A percentile compares a stretch with the other conserved stretches of the same genome.
These are phyloP conservation scores for Suillus americanus DNA, from an alignment of 768 basidiomycete genomes.

Conservation along the genomic window DNA sequence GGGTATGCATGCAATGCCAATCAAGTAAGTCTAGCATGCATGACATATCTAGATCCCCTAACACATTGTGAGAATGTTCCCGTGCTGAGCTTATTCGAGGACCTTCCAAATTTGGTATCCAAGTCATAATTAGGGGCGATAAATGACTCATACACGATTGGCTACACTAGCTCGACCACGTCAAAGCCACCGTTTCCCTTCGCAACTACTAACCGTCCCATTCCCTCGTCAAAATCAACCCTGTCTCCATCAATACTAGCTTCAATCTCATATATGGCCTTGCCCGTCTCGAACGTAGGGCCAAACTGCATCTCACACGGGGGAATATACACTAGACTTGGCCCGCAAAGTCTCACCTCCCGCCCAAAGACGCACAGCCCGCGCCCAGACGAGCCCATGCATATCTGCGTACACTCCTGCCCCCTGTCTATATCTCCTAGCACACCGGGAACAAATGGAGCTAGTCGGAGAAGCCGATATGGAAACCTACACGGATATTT, in stretches of 20 bases:
- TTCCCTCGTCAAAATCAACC: slow-evolving; percentile 32
- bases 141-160: neutral
- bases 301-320: slow-evolving; percentile 31
- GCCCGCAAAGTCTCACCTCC: slow-evolving; percentile 24
- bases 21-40: too few relatives aligned
- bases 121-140: neutral
- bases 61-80: neutral
- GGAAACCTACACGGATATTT: slow-evolving; percentile 13
- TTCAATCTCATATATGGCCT: slow-evolving; percentile 17
- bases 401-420: slow-evolving; percentile 17
- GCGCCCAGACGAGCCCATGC: slow-evolving; percentile 28
- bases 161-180: slow-evolving; percentile 19
- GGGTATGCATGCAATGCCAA: too few relatives aligned
- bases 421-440: neutral
- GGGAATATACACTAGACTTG: slow-evolving; percentile 22
- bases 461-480: slow-evolving; percentile 19
- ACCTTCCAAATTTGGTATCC: neutral
- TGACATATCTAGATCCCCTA: neutral
- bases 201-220: slow-evolving; percentile 31
- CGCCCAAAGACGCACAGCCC: slow-evolving; percentile 25
- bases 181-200: slow-evolving; percentile 27
- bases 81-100: neutral
- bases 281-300: slow-evolving; percentile 25
- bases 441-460: slow-evolving; percentile 11
- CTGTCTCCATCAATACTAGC: slow-evolving; percentile 13